phyloP scores from a whole-genome alignment of 495 filamentous ascomycete species.

The Daldinia decipiens region DNA sequence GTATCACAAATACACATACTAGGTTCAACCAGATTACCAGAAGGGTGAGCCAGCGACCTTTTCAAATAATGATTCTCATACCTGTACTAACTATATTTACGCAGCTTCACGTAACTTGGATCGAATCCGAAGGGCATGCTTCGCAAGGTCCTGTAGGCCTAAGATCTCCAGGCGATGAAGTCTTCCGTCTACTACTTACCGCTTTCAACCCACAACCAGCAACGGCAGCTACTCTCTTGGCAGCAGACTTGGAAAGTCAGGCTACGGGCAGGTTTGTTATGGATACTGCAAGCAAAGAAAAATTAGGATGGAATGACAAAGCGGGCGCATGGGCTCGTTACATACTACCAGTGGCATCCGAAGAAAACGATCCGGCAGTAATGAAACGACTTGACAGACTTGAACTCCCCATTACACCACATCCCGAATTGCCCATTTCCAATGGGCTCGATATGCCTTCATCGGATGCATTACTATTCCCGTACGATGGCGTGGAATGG shows the following conservation, averaged over 20 bases:
- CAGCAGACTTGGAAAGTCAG: background rate
- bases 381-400: conserved; percentile 21
- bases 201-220: conserved; percentile 46
- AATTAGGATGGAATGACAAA: conserved; percentile 58
- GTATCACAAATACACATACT: conserved; percentile 57
- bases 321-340: conserved; percentile 54
- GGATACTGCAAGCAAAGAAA: conserved; percentile 39
- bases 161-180: conserved; percentile 52
- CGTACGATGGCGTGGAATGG: conserved; percentile 39
- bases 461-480: background rate
- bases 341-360: conserved; percentile 25
- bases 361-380: background rate
- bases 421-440: background rate
- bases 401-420: conserved; percentile 30
- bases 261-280: conserved; percentile 42
- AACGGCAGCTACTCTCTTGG: conserved; percentile 29
- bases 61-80: background rate
- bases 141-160: conserved; percentile 13
- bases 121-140: conserved; percentile 40
- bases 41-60: conserved; percentile 33
- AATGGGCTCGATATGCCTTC: conserved; percentile 9
- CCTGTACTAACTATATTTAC: conserved; percentile 24
- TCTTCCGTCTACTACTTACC: conserved; percentile 56
- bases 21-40: conserved; percentile 31
- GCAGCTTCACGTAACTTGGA: conserved; percentile 54